Evolutionary conservation across 2,329 filamentous ascomycete species (phyloP).

Genomic region (Colletotrichum noveboracense): DNA sequence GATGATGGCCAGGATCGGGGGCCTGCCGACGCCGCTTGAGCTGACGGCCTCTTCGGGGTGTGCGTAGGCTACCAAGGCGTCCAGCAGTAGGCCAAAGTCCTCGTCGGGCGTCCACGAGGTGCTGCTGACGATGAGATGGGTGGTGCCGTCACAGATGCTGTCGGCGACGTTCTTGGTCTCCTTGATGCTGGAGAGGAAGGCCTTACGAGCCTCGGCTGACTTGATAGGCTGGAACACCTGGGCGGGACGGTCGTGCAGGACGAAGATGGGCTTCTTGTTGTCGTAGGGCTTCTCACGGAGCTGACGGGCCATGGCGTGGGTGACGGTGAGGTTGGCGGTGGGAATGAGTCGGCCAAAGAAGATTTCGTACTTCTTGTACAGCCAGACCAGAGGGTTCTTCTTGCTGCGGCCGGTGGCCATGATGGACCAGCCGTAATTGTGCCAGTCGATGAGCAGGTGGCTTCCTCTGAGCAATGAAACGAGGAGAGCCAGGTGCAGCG

Average conservation of each 20-base stretch:
- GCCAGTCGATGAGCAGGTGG: conserved; percentile 91
- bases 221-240: conserved; percentile 77
- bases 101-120: conserved; percentile 98
- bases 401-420: conserved; percentile 66
- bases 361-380: conserved; percentile 81
- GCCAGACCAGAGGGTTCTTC: conserved; percentile 74
- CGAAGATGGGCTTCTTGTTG: conserved; percentile 68
- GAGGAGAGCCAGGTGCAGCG: conserved; percentile 76
- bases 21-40: conserved; percentile 21
- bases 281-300: conserved; percentile 68
- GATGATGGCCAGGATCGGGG: conserved; percentile 81
- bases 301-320: conserved; percentile 82
- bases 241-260: conserved; percentile 87
- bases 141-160: conserved; percentile 61
- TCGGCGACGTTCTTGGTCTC: conserved; percentile 66
- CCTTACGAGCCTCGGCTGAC: conserved; percentile 46
- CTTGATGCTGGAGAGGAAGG: conserved; percentile 68
- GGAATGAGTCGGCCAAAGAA: conserved; percentile 71
- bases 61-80: conserved; percentile 80
- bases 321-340: conserved; percentile 83
- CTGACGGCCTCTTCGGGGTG: conserved; percentile 43
- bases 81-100: conserved; percentile 87
- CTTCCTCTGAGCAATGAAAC: conserved; percentile 80
- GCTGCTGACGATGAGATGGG: conserved; percentile 82
- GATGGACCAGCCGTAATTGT: conserved; percentile 98